phyloP scores from a whole-genome alignment of 768 basidiomycete species.

The Lactarius hengduanensis region DNA sequence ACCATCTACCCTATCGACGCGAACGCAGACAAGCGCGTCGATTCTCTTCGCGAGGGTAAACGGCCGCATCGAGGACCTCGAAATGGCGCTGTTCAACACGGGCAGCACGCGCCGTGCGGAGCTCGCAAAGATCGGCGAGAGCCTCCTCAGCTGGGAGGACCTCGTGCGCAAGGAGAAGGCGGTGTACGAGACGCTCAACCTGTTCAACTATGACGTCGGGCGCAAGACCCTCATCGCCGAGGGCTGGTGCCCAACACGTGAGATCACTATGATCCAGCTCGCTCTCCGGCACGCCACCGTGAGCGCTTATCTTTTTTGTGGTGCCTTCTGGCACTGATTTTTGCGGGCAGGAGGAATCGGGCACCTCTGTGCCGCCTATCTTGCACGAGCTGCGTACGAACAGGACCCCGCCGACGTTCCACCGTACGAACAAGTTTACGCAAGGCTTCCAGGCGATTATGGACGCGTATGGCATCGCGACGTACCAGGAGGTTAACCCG shows the following conservation, averaged over 20 bases:
- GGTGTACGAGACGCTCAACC: constrained; percentile 93
- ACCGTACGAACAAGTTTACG: constrained; percentile 93
- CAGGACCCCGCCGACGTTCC: constrained; percentile 94
- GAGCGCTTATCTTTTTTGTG: constrained; percentile 25
- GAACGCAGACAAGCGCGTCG: constrained; percentile 88
- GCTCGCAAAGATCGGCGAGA: constrained; percentile 81
- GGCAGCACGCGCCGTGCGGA: constrained; percentile 77
- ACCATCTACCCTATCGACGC: constrained; percentile 96
- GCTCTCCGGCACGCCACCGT: constrained; percentile 88
- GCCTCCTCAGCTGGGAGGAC: constrained; percentile 86
- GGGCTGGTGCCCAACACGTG: constrained; percentile 95
- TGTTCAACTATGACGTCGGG: constrained; percentile 92
- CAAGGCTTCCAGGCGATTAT: constrained; percentile 97
- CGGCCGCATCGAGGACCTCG: constrained; percentile 85
- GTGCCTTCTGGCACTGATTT: neutral
- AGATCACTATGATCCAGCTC: constrained; percentile 81
- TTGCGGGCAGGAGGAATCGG: constrained; percentile 69
- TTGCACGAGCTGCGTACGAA: constrained; percentile 84
- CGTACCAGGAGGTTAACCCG: constrained; percentile 96
- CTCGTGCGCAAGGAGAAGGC: constrained; percentile 94
- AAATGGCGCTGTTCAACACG: constrained; percentile 88
- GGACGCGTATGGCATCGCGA: constrained; percentile 94
- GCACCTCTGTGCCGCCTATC: constrained; percentile 89
- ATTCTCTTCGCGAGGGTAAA: constrained; percentile 88
- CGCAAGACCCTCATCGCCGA: constrained; percentile 95